These are phyloP conservation scores for Emmonsia crescens DNA, from an alignment of 2,329 filamentous ascomycete genomes.

Conservation along the genomic window DNA sequence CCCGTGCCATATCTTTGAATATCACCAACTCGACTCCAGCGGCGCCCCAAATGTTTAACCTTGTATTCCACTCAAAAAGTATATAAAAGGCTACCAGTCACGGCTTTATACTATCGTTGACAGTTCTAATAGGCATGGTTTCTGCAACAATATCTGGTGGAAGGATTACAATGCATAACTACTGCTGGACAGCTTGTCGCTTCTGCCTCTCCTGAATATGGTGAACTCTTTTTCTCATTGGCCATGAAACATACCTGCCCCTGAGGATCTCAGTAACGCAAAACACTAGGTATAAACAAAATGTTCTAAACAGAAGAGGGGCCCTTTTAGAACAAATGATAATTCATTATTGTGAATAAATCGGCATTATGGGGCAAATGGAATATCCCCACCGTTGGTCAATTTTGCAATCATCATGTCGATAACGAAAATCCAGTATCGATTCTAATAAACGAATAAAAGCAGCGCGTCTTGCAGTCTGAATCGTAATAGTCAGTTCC, in stretches of 20 bases:
- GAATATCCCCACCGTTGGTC: background rate
- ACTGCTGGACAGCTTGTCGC: background rate
- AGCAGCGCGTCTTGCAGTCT: background rate
- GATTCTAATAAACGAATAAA: background rate
- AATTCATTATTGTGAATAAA: background rate
- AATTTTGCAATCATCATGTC: background rate
- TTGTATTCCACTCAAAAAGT: background rate
- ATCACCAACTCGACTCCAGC: background rate
- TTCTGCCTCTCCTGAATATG: background rate
- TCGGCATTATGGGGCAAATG: background rate
- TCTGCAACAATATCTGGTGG: background rate
- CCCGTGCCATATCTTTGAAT: background rate
- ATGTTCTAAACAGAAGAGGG: background rate
- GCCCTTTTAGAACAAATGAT: background rate
- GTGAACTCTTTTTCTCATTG: background rate
- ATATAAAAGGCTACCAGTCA: background rate
- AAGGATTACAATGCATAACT: background rate
- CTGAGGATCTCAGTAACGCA: background rate
- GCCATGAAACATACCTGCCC: background rate
- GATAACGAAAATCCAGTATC: background rate
- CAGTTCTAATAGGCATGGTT: background rate
- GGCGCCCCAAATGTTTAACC: background rate
- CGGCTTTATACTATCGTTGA: background rate
- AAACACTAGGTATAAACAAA: background rate
- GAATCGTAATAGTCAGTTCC: background rate